phyloP scores from a whole-genome alignment of 2,329 filamentous ascomycete species.

The Phaeophleospora eucalypticola region DNA sequence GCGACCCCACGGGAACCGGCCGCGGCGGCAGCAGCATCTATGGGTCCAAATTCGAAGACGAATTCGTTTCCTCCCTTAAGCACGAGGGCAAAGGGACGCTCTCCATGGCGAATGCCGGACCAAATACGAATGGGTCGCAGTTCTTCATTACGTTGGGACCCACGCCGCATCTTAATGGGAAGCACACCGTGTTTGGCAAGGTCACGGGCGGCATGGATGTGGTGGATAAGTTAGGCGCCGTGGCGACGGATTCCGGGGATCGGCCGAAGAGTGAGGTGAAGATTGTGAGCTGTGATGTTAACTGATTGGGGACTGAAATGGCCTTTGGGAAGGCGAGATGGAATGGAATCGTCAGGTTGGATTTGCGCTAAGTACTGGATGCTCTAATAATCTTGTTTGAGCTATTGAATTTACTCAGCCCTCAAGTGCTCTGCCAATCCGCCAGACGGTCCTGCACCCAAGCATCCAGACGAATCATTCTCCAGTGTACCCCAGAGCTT shows the following conservation, averaged over 20 bases:
- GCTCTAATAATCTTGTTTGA: no score
- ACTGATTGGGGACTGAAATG: no score
- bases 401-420: no score
- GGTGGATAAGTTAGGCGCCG: constrained; percentile 81
- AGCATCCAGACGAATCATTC: no score
- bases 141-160: constrained; percentile 78
- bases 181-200: constrained; percentile 93
- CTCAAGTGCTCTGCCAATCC: no score
- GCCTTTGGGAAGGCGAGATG: no score
- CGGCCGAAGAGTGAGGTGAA: constrained; percentile 74
- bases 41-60: constrained; percentile 81
- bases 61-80: constrained; percentile 72
- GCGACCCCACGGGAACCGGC: constrained; percentile 32
- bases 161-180: constrained; percentile 71
- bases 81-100: constrained; percentile 78
- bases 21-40: constrained; percentile 76
- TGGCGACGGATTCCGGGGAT: constrained; percentile 76
- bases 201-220: constrained; percentile 88
- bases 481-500: no score
- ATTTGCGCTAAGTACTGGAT: no score
- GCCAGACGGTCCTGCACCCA: no score
- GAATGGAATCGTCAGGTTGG: no score
- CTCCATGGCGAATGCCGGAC: constrained; percentile 91
- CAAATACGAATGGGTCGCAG: constrained; percentile 88
- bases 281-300: constrained; percentile 47